Base-by-base conservation (phyloP, 352 stramenopile species). In the Globisporangium radiosum region DNA sequence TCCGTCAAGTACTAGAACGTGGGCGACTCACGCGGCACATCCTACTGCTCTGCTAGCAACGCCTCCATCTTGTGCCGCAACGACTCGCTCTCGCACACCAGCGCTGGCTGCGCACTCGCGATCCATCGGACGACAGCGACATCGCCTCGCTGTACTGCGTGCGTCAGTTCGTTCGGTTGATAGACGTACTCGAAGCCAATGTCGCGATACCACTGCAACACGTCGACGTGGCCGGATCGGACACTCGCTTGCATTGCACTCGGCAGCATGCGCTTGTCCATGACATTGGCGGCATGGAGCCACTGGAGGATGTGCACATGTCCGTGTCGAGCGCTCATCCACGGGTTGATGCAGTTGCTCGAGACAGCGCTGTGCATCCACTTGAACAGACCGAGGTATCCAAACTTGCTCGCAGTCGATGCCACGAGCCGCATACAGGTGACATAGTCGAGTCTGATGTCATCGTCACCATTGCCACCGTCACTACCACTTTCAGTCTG, bases 71-170 rank as follows among this genome's bases (percentile, higher is more conserved):
- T 43, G 39, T 43, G 39, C 39, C 10, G 7, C 39, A 43, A 13
- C 7, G 0, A 13, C 1, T 43, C 39, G 39, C 7, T 43, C 39
- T 43, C 10, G 39, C 10, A 43, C 4, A 43, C 39, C 33, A 52
- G 44, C 44, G 52, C 44, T 38, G 48, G 54, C n/a, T 37, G 70
- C 42, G 53, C 52, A 47, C 4, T n/a, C 57, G 67, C 10, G 39
- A 60, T 44, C 40, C 42, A 42, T 14, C 10, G 9, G 9, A 59
- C 15, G 0, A 36, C 7, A 5, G 50, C 43, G 11, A 51, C 13
- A 14, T 59, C 42, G 37, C 37, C 19, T 4, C 54, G 54, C 4
- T 9, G 19, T 0, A 52, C 25, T 5, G 15, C 43, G 7, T 10
- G 3, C 54, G n/a, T 19, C 25, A 59, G 42, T 33, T 59, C 54